These are phyloP conservation scores for Phytophthora tubulina DNA, from an alignment of 352 stramenopile genomes.

Conservation along the genomic window DNA sequence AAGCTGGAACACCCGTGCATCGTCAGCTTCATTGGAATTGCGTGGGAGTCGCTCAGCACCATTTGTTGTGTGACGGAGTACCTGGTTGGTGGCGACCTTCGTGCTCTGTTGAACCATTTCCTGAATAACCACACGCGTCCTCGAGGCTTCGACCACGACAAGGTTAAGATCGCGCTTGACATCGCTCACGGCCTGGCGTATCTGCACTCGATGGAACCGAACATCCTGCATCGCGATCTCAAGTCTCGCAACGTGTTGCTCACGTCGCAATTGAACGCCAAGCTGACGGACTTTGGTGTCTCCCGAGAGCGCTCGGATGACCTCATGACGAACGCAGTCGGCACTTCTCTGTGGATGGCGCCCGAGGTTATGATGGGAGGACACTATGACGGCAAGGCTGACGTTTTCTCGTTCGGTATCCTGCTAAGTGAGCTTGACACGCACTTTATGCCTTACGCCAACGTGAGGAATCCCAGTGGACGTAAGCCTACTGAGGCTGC, in stretches of 20 bases:
- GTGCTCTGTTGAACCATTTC: conserved; percentile 49
- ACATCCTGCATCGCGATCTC: conserved; percentile 72
- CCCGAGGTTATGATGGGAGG: conserved; percentile 61
- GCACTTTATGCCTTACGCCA: conserved; percentile 55
- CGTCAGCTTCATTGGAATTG: conserved; percentile 71
- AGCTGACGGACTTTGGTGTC: conserved; percentile 71
- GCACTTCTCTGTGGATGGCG: conserved; percentile 66
- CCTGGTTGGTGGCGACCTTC: conserved; percentile 56
- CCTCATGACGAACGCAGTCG: conserved; percentile 58
- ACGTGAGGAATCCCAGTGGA: conserved; percentile 42
- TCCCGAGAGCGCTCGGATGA: conserved; percentile 51
- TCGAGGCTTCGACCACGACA: conserved; percentile 56
- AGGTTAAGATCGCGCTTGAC: conserved; percentile 62
- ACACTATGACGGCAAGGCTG: conserved; percentile 54
- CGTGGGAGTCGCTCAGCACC: conserved; percentile 58
- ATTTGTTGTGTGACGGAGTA: conserved; percentile 64
- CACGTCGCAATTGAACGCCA: conserved; percentile 50
- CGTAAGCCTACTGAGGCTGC: conserved; percentile 44
- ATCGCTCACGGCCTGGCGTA: conserved; percentile 57
- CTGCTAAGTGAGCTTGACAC: conserved; percentile 59
- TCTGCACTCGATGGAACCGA: conserved; percentile 57
- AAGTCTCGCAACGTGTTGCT: conserved; percentile 88
- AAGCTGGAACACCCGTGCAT: conserved; percentile 70
- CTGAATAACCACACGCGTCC: conserved; percentile 33
- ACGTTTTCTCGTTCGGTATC: conserved; percentile 67